Evolutionary conservation across 2,329 filamentous ascomycete genomes (phyloP).

Genomic region (Huntiella bhutanensis): DNA sequence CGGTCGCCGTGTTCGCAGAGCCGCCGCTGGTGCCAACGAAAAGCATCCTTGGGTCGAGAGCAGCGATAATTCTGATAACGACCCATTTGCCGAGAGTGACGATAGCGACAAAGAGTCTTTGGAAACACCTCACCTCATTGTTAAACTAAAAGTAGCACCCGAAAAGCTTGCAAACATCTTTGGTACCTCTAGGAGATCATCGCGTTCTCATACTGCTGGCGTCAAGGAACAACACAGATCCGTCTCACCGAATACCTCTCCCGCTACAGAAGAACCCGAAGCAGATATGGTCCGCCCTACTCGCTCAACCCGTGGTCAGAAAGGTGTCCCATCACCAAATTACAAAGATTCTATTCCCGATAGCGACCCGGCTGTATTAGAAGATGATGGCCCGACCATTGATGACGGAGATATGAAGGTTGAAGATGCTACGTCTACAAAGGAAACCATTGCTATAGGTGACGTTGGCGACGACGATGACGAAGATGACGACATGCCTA

Average conservation of each 20-base stretch:
- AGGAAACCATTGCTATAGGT: constrained; percentile 10
- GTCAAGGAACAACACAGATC: constrained; percentile 35
- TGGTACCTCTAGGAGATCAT: constrained; percentile 25
- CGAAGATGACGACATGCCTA: constrained; percentile 16
- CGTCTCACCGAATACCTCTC: constrained; percentile 39
- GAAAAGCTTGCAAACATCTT: constrained; percentile 15
- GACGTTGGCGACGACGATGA: constrained; percentile 17
- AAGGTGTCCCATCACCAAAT: constrained; percentile 24
- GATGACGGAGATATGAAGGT: constrained; percentile 12
- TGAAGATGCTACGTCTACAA: constrained; percentile 2
- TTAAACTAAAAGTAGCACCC: constrained; percentile 25
- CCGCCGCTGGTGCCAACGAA: constrained; percentile 18
- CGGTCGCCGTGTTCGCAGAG: constrained; percentile 30
- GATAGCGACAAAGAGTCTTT: constrained; percentile 24
- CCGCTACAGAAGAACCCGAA: constrained; percentile 21
- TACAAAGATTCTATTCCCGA: constrained; percentile 10
- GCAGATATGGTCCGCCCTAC: constrained; percentile 17
- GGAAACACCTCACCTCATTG: constrained; percentile 17
- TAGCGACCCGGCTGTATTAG: constrained; percentile 11
- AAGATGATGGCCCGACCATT: constrained; percentile 6
- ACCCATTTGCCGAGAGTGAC: constrained; percentile 26
- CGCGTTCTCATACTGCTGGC: constrained; percentile 35
- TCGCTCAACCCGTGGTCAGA: constrained; percentile 30
- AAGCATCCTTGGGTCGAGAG: constrained; percentile 9
- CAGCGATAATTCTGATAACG: constrained; percentile 8